Conservation (phyloP, 208 protist species). For the Trichomonas tenax region DNA sequence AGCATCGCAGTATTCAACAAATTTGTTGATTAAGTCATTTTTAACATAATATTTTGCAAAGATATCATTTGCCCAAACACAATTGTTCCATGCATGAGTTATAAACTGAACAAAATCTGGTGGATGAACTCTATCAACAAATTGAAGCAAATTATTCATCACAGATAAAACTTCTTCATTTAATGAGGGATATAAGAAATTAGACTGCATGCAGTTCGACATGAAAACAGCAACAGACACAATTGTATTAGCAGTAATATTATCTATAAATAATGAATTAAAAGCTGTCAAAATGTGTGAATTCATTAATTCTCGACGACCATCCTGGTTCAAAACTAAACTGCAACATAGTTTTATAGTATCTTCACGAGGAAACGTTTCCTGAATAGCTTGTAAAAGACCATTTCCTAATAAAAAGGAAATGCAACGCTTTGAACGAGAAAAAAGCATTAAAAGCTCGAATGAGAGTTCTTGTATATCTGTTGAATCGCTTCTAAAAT, state of each 20-base stretch:
- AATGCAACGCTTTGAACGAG: background rate
- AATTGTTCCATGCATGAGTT: background rate
- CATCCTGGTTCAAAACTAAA: background rate
- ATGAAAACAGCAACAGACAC: background rate
- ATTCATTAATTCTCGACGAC: background rate
- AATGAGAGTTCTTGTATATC: background rate
- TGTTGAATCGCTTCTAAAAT: background rate
- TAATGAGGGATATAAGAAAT: background rate
- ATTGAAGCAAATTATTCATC: background rate
- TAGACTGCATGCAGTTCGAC: background rate
- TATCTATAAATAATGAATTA: background rate
- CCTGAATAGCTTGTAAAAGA: background rate
- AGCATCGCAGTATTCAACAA: background rate
- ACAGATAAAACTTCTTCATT: background rate
- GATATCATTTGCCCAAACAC: background rate
- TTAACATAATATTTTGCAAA: background rate
- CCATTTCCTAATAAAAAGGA: background rate
- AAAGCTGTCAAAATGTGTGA: background rate
- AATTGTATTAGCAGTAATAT: background rate
- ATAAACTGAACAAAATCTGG: background rate
- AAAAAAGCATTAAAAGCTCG: background rate
- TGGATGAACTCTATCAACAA: background rate
- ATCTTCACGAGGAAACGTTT: background rate
- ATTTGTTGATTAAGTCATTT: background rate
- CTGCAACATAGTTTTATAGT: background rate